These are phyloP conservation scores for Boletus vinaceobasis DNA, from an alignment of 768 basidiomycete species.

Conservation along the genomic window DNA sequence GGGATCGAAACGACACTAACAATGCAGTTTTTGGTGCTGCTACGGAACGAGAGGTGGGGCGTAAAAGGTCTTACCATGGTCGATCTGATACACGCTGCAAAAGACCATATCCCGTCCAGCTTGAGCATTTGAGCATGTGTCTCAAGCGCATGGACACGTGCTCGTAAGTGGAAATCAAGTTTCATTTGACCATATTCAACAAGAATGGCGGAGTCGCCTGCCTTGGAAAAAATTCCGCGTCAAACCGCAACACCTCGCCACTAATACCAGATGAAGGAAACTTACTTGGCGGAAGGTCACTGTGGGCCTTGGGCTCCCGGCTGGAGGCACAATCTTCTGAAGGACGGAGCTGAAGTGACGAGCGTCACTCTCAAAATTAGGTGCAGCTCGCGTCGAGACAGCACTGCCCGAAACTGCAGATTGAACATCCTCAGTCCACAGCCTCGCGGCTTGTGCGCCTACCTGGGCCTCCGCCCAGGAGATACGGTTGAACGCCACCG, in stretches of 20 bases:
- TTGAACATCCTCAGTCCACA: slow-evolving; percentile 32
- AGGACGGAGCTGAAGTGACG: slow-evolving; percentile 11
- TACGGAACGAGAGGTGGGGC: not conserved
- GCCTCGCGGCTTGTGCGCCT: slow-evolving; percentile 20
- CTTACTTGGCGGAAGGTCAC: slow-evolving; percentile 55
- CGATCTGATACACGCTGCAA: slow-evolving; percentile 54
- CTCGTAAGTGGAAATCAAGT: slow-evolving; percentile 51
- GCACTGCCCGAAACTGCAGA: not conserved
- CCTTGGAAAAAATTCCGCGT: slow-evolving; percentile 32
- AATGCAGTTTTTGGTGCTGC: not conserved
- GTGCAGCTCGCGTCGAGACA: not conserved
- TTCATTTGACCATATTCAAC: slow-evolving; percentile 59
- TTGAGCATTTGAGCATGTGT: slow-evolving; percentile 32
- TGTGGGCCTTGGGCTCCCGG: slow-evolving; percentile 20
- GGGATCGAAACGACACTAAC: slow-evolving; percentile 52
- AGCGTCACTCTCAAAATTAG: not conserved
- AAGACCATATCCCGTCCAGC: slow-evolving; percentile 37
- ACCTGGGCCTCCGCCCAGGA: slow-evolving; percentile 39
- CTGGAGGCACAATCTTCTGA: not conserved
- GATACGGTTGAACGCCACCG: slow-evolving; percentile 50
- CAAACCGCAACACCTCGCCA: not conserved
- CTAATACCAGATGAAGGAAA: not conserved
- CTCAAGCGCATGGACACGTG: slow-evolving; percentile 57
- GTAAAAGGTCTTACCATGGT: slow-evolving; percentile 44
- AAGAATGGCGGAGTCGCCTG: slow-evolving; percentile 61